These are phyloP conservation scores for Colletotrichum nymphaeae DNA, from an alignment of 2,329 filamentous ascomycete genomes.

Conservation along the genomic window DNA sequence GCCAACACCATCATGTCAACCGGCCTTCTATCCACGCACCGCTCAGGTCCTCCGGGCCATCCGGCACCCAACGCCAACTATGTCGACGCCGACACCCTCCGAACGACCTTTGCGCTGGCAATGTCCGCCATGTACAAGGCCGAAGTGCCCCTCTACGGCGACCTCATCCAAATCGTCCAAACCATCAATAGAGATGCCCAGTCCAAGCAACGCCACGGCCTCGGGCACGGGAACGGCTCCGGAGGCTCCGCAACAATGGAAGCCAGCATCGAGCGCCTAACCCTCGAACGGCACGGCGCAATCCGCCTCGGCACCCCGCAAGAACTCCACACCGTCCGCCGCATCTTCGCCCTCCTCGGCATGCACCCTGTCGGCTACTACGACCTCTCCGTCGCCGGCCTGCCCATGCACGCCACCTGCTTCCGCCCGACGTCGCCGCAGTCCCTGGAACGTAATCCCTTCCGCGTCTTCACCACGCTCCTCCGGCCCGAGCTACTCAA, in stretches of 20 bases:
- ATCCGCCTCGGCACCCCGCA: slow-evolving; percentile 58
- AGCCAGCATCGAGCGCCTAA: slow-evolving; percentile 2
- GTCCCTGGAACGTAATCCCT: slow-evolving; percentile 55
- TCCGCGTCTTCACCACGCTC: slow-evolving; percentile 52
- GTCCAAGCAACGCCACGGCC: neutral
- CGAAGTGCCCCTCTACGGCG: slow-evolving; percentile 49
- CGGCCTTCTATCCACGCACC: neutral
- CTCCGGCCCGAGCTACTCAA: slow-evolving; percentile 54
- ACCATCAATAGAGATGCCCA: slow-evolving; percentile 39
- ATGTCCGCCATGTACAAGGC: slow-evolving; percentile 49
- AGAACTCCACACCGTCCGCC: slow-evolving; percentile 54
- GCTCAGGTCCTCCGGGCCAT: neutral
- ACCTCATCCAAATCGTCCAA: slow-evolving; percentile 45
- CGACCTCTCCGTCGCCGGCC: slow-evolving; percentile 56
- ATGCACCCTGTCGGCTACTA: slow-evolving; percentile 65
- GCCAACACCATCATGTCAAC: neutral
- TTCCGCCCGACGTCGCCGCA: slow-evolving; percentile 54
- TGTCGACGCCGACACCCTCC: slow-evolving; percentile 38
- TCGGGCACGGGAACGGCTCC: neutral
- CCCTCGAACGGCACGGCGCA: slow-evolving; percentile 55
- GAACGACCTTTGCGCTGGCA: slow-evolving; percentile 43
- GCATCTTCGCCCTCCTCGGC: slow-evolving; percentile 58
- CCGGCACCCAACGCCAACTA: neutral
- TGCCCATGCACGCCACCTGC: slow-evolving; percentile 64
- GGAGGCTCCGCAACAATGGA: neutral